Evolutionary conservation across 2,329 filamentous ascomycete genomes (phyloP), one percentile per base, ranked within the genome.

Genomic region (Sarocladium strictum): DNA sequence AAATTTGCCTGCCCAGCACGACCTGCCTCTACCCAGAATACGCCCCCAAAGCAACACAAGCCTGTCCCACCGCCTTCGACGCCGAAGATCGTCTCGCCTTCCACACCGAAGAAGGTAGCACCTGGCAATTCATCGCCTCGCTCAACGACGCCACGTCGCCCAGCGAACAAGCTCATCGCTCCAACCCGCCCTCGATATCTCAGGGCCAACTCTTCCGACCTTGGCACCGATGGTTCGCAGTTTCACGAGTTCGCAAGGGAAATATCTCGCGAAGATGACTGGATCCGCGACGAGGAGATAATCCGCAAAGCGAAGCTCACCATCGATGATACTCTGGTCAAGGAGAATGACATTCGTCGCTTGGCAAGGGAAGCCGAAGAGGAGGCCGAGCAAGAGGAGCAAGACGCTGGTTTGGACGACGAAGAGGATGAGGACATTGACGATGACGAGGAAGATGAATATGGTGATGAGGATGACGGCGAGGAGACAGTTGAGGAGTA

Each of bases 171-270:
- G 58, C 51, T 63, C 62, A 52, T 58, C 59, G 7, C 61, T 61
- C 1, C 54, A 26, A 51, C 60, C 14, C 63, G 69, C 10, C 70
- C 70, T 24, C 78, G 74, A 59, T 83, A 76, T 60, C 68, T 83
- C 14, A 76, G 74, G 7, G 79, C 77, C 15, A 70, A 76, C 55
- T 73, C 74, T 4, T 72, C 65, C 33, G 80, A 83, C 51, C 64
- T 83, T 41, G 71, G 73, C 35, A 74, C 73, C 38, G 81, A 86
- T 58, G 76, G 77, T 24, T 84, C 73, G 65, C 83, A 74, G 50
- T 97, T 97, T 66, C 90, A 97, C 67, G 93, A 96, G 64, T 97
- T 97, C 67, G 93, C 90, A 41, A 91, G 87, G 66, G 91, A 89
- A 51, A 79, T 85, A 56, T 78, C 87, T 38, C 84, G 90, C 56